Percentiles rank a stretch among this genome's conserved stretches.
phyloP scores from a whole-genome alignment of 2,329 filamentous ascomycete genomes.

The Diplodia sapinea region DNA sequence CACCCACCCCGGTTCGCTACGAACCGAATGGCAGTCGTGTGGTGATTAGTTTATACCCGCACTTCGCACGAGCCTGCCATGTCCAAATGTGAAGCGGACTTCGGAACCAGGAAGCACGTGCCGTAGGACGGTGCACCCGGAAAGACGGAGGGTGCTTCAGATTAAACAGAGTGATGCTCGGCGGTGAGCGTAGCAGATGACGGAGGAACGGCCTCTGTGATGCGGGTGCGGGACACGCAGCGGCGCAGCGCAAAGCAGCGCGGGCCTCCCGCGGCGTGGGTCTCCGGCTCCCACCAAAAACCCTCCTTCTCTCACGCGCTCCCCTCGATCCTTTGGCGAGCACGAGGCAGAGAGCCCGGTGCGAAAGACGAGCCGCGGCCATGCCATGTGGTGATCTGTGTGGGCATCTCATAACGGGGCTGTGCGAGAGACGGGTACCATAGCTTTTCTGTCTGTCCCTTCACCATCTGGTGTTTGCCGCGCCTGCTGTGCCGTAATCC shows the following conservation, averaged over 20 bases:
- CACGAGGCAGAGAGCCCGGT: slow-evolving; percentile 3
- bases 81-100: neutral
- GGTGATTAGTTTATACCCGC: slow-evolving; percentile 8
- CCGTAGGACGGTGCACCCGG: neutral
- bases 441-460: neutral
- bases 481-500: slow-evolving; percentile 22
- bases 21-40: slow-evolving; percentile 13
- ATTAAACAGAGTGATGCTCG: slow-evolving; percentile 24
- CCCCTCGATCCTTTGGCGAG: slow-evolving; percentile 11
- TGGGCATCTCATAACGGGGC: slow-evolving; percentile 9
- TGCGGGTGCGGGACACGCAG: neutral
- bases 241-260: neutral
- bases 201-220: slow-evolving; percentile 11
- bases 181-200: slow-evolving; percentile 20
- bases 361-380: neutral
- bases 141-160: neutral
- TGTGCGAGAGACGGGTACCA: neutral
- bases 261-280: neutral
- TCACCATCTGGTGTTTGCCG: neutral
- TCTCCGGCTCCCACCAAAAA: neutral
- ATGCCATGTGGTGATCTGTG: slow-evolving; percentile 6
- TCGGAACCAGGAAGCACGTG: slow-evolving; percentile 14
- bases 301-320: neutral
- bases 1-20: slow-evolving; percentile 5
- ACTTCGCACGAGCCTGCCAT: slow-evolving; percentile 10